Conservation (phyloP, 176 grass and related monocot species). For the Ensete ventricosum region DNA sequence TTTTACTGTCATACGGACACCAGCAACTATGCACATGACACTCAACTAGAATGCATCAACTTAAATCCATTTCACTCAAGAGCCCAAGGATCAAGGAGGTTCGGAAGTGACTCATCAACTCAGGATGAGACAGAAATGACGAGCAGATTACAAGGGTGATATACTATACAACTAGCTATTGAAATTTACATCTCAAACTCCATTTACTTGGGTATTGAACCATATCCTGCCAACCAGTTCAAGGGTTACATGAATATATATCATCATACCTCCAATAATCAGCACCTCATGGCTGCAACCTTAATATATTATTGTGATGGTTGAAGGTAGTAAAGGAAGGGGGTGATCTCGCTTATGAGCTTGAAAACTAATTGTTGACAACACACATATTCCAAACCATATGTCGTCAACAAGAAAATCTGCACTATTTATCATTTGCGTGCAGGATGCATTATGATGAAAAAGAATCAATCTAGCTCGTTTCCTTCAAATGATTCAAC, state of each 20-base stretch:
- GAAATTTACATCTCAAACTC: neutral
- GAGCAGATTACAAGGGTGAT: neutral
- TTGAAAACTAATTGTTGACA: neutral
- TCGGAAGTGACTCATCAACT: neutral
- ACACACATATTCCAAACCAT: no score
- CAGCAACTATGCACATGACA: no score
- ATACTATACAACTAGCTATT: neutral
- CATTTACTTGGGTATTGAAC: neutral
- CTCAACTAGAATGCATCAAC: neutral
- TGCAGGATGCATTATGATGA: no score
- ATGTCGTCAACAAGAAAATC: no score
- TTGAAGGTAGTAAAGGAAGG: neutral
- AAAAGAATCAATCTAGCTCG: no score
- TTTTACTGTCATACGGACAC: no score
- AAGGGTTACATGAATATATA: neutral
- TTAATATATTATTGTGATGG: neutral
- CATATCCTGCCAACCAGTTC: neutral
- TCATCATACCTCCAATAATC: neutral
- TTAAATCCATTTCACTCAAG: neutral
- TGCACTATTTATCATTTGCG: no score
- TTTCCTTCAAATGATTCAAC: no score
- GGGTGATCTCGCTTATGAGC: neutral
- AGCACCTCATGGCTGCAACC: neutral
- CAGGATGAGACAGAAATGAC: neutral
- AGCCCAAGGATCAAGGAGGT: neutral